Percentiles rank a stretch among this genome's conserved stretches.
These are phyloP conservation scores for Naganishia sp. DNA, from an alignment of 1,284 basidiomycete species.

Conservation along the genomic window DNA sequence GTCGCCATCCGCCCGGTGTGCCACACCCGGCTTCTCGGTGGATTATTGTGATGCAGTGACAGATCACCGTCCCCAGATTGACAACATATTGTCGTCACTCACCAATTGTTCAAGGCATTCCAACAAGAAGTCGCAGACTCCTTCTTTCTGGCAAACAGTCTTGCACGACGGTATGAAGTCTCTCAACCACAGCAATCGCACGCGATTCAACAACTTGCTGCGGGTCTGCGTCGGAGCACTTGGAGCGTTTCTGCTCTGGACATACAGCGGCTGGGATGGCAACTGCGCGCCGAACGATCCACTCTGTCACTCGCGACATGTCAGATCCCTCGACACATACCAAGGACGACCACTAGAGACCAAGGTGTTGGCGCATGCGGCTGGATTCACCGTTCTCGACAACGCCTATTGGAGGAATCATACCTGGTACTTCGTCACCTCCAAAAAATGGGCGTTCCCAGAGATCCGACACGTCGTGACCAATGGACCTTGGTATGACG, in stretches of 20 bases:
- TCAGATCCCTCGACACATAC: background rate
- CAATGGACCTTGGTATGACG: background rate
- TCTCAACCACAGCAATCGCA: background rate
- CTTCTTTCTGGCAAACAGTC: background rate
- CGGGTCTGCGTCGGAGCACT: background rate
- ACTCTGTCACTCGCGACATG: background rate
- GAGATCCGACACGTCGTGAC: constrained; percentile 56
- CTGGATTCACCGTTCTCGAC: constrained; percentile 42
- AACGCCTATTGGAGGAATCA: constrained; percentile 43
- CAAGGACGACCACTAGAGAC: background rate
- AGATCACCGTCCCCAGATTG: no score
- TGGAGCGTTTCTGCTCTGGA: constrained; percentile 6
- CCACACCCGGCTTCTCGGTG: no score
- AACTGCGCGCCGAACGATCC: background rate
- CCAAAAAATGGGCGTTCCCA: constrained; percentile 61
- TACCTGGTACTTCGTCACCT: constrained; percentile 41
- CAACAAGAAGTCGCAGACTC: background rate
- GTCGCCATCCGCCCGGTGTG: no score
- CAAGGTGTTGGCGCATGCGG: constrained; percentile 36
- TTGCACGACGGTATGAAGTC: background rate
- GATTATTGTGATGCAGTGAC: no score
- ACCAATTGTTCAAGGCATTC: background rate
- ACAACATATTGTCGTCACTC: background rate
- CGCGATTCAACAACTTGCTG: constrained; percentile 7
- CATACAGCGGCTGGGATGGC: background rate